Percentiles rank a stretch among this genome's conserved stretches.
These are phyloP conservation scores for Mycena epipterygia DNA, from an alignment of 768 basidiomycete species.

Conservation along the genomic window DNA sequence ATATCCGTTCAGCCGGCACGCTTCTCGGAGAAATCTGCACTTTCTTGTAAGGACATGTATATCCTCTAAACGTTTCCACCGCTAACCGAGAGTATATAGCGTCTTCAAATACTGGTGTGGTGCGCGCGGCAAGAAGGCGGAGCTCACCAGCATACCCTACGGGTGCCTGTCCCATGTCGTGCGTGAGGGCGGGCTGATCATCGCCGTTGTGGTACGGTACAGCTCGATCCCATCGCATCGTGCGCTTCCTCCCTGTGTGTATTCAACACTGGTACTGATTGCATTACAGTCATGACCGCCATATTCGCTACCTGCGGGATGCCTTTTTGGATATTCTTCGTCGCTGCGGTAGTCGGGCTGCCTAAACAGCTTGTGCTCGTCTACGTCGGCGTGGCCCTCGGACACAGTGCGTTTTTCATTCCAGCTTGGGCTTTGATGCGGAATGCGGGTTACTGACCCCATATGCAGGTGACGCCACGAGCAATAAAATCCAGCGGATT, in stretches of 20 bases:
- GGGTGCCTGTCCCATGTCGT: slow-evolving; percentile 56
- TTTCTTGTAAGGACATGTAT: slow-evolving; percentile 47
- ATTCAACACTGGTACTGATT: neutral
- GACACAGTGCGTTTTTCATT: neutral
- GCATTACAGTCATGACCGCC: slow-evolving; percentile 49
- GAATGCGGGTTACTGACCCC: no score
- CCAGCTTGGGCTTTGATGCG: neutral
- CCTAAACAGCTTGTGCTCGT: slow-evolving; percentile 63
- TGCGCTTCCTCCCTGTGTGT: slow-evolving; percentile 18
- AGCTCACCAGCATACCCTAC: slow-evolving; percentile 48
- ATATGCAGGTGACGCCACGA: neutral
- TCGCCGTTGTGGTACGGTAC: slow-evolving; percentile 47
- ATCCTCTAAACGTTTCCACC: no score
- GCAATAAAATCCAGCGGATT: slow-evolving; percentile 51
- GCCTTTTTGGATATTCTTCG: slow-evolving; percentile 51
- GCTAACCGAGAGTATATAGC: slow-evolving; percentile 18
- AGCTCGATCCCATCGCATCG: slow-evolving; percentile 54
- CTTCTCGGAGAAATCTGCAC: slow-evolving; percentile 56
- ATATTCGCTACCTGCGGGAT: slow-evolving; percentile 60
- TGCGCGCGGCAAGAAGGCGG: slow-evolving; percentile 51
- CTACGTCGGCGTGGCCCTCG: slow-evolving; percentile 54
- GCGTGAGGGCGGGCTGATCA: slow-evolving; percentile 57
- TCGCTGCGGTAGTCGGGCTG: slow-evolving; percentile 54
- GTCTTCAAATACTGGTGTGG: slow-evolving; percentile 55
- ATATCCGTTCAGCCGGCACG: slow-evolving; percentile 40